These are phyloP conservation scores for Pleurostoma richardsiae DNA, from an alignment of 2,329 filamentous ascomycete species.

Conservation along the genomic window DNA sequence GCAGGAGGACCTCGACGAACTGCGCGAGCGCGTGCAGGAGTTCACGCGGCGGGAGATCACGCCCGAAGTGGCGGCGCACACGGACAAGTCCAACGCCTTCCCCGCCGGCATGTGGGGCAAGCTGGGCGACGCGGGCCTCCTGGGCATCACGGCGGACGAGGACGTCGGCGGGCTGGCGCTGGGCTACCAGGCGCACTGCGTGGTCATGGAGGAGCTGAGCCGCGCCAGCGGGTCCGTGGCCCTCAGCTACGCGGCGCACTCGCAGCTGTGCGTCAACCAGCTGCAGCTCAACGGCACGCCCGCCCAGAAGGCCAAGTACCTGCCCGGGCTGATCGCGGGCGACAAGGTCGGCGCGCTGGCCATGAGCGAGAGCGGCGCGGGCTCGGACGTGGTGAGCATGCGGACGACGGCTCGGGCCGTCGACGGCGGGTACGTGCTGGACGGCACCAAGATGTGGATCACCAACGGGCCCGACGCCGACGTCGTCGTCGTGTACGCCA, in stretches of 20 bases:
- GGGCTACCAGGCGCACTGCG: constrained; percentile 94
- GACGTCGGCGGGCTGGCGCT: constrained; percentile 83
- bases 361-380: constrained; percentile 90
- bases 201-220: constrained; percentile 93
- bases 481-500: constrained; percentile 91
- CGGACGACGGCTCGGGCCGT: constrained; percentile 76
- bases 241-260: constrained; percentile 92
- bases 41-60: constrained; percentile 86
- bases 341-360: constrained; percentile 81
- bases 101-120: constrained; percentile 90
- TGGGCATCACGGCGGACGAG: constrained; percentile 91
- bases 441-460: constrained; percentile 99
- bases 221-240: constrained; percentile 80
- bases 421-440: constrained; percentile 79
- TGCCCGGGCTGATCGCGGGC: constrained; percentile 78
- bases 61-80: constrained; percentile 72
- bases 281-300: constrained; percentile 79
- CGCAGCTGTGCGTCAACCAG: constrained; percentile 95
- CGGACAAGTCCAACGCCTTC: constrained; percentile 85
- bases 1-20: constrained; percentile 68
- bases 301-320: constrained; percentile 74
- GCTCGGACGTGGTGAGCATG: constrained; percentile 95
- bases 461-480: constrained; percentile 97
- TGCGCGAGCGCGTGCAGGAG: constrained; percentile 80
- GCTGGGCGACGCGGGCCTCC: constrained; percentile 82